A percentile compares a stretch with the other conserved stretches of the same genome.
These are phyloP conservation scores for Penicillium olsonii DNA, from an alignment of 2,329 filamentous ascomycete genomes.

Conservation along the genomic window DNA sequence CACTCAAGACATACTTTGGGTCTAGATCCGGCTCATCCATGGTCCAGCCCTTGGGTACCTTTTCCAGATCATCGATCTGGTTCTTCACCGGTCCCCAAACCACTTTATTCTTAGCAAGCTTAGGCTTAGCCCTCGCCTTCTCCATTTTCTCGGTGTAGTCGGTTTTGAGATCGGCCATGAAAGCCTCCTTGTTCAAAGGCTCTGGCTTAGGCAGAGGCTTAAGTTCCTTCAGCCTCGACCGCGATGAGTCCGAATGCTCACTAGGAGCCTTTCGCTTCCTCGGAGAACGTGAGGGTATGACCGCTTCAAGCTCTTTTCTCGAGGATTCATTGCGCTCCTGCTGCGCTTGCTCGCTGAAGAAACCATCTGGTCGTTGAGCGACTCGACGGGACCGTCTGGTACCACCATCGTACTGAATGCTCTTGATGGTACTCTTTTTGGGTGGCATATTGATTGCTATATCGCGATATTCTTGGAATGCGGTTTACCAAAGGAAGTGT, in stretches of 20 bases:
- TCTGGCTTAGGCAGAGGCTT: neutral
- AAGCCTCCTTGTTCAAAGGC: neutral
- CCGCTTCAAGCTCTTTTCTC: neutral
- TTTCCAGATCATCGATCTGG: neutral
- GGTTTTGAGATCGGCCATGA: neutral
- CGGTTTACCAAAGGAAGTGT: too few relatives aligned
- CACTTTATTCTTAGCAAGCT: neutral
- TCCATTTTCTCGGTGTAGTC: neutral
- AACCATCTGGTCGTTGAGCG: neutral
- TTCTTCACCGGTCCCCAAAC: neutral
- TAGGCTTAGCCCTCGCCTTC: neutral
- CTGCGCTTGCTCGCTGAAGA: neutral
- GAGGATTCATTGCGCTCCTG: neutral
- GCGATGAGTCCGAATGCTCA: too few relatives aligned
- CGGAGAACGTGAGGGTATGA: neutral
- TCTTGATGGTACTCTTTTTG: too few relatives aligned
- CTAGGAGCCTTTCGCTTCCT: neutral
- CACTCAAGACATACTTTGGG: neutral
- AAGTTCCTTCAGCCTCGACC: neutral
- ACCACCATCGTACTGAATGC: too few relatives aligned
- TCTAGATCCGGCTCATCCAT: constrained; percentile 2
- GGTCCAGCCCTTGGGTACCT: constrained; percentile 3
- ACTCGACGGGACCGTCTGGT: neutral
- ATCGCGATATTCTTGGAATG: too few relatives aligned
- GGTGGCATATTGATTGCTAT: too few relatives aligned